These are phyloP conservation scores for Tremella mesenterica DNA, from an alignment of 768 basidiomycete species.

Conservation along the genomic window DNA sequence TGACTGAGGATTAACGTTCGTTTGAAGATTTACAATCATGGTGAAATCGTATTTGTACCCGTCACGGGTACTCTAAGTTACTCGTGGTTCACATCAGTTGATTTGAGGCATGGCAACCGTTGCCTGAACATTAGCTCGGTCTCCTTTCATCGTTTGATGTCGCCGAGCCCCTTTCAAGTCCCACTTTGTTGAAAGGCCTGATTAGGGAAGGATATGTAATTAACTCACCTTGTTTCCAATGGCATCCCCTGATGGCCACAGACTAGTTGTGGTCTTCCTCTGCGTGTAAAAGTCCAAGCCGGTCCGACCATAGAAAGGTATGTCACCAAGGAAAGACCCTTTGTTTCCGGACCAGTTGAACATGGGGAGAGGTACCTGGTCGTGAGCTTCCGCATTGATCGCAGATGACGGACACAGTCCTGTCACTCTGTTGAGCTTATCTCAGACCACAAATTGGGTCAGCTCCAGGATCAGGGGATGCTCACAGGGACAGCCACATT, in stretches of 20 bases:
- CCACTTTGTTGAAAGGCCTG: too few species aligned
- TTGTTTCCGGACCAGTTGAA: constrained; percentile 97
- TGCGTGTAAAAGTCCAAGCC: constrained; percentile 95
- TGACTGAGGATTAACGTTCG: too few species aligned
- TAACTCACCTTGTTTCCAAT: constrained; percentile 38
- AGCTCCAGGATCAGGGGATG: too few species aligned
- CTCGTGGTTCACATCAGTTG: constrained; percentile 8
- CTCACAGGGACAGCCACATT: constrained; percentile 56
- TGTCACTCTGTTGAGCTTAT: constrained; percentile 42
- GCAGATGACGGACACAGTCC: too few species aligned
- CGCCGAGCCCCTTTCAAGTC: too few species aligned
- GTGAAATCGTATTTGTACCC: background rate
- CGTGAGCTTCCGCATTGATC: too few species aligned
- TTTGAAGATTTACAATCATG: too few species aligned
- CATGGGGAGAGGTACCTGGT: constrained; percentile 81
- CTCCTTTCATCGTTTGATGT: background rate
- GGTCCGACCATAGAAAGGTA: constrained; percentile 83
- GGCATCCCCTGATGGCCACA: constrained; percentile 72
- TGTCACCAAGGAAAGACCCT: constrained; percentile 62
- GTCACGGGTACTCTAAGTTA: background rate
- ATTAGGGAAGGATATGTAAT: too few species aligned
- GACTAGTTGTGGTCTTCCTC: constrained; percentile 87
- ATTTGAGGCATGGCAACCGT: constrained; percentile 36
- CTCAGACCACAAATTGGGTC: constrained; percentile 31
- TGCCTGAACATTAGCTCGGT: constrained; percentile 12